Base-by-base conservation (phyloP, 192 early-diverging fungal species). In the Coemansia sp. region DNA sequence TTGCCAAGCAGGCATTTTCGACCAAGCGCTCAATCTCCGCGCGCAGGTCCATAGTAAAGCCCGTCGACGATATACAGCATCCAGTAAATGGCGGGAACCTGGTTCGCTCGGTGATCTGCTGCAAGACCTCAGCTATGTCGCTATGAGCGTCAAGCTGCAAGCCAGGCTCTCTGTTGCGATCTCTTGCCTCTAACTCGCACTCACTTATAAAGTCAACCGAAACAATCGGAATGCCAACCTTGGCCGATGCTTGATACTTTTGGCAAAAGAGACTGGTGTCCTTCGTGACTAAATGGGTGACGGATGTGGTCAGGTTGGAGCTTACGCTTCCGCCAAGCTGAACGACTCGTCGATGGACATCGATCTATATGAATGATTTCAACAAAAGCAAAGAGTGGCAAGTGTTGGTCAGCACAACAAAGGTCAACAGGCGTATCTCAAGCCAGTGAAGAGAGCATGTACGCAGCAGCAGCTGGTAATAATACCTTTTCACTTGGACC, bases 71-170 rank as follows among this genome's bases (percentile, higher is more conserved):
- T 20, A 84, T 62, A 22, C 61, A 58, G 13, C 77, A 84, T 13
- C 78, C 78, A 9, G 82, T 56, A 38, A 84, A 84, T 20, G 82
- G 82, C 20, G 53, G 64, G 10, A 76, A 67, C 42, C 82, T 66
- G 13, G 65, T 71, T 8, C 56, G 53, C 59, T 61, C 60, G 1
- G 72, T 70, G 60, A 79, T 76, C 38, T 41, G 34, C 20, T 11
- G 42, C 17, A 83, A 61, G 6, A 50, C 39, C 1, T 48, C 59
- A 2, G 55, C 36, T 13, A 15, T 70, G 65, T 13, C 40, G 29
- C 51, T 3, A 6, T 38, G 15, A 38, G 29, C n/a, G 32, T n/a
- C 58, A 29, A 22, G 55, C 3, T 41, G 19, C 6, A 22, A 27
- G 8, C 58, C 34, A 4, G 42, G 41, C 1, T 50, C 19, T 19